A percentile compares a stretch with the other conserved stretches of the same genome.
phyloP scores from a whole-genome alignment of 176 grass and related monocot species.

The Aegilops sharonensis region DNA sequence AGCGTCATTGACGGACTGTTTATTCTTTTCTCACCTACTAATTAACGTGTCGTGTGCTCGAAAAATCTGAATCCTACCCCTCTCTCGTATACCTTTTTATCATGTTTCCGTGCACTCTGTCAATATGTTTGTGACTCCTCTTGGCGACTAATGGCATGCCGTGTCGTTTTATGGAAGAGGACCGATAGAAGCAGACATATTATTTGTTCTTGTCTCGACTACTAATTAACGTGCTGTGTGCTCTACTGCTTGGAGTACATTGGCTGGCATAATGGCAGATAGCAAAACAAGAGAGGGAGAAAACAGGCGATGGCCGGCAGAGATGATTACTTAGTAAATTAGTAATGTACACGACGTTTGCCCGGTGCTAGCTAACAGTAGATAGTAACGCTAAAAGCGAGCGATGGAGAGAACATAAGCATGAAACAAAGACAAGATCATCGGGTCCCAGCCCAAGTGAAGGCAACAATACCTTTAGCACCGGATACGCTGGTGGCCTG shows the following conservation, averaged over 20 bases:
- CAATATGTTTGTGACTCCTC: neutral
- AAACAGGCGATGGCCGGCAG: too few species aligned
- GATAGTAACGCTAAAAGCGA: neutral
- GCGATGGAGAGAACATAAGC: neutral
- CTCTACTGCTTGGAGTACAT: too few species aligned
- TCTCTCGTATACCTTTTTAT: neutral
- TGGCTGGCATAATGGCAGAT: too few species aligned
- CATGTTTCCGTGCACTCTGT: neutral
- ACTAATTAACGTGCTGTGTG: too few species aligned
- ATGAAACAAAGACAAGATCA: neutral
- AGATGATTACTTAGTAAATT: too few species aligned
- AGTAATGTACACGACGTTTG: too few species aligned
- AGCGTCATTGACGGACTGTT: neutral
- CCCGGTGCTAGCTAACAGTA: too few species aligned
- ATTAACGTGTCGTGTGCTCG: neutral
- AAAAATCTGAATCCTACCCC: neutral
- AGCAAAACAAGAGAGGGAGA: too few species aligned
- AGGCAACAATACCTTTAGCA: slow-evolving; percentile 31
- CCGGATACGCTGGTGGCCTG: slow-evolving; percentile 20
- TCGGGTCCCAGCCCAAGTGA: neutral
- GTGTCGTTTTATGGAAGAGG: neutral
- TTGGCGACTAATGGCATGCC: neutral
- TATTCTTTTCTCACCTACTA: neutral
- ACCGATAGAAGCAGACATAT: neutral
- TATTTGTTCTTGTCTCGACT: neutral